Conservation (phyloP, 208 protist species). For the Leishmania turanica region DNA sequence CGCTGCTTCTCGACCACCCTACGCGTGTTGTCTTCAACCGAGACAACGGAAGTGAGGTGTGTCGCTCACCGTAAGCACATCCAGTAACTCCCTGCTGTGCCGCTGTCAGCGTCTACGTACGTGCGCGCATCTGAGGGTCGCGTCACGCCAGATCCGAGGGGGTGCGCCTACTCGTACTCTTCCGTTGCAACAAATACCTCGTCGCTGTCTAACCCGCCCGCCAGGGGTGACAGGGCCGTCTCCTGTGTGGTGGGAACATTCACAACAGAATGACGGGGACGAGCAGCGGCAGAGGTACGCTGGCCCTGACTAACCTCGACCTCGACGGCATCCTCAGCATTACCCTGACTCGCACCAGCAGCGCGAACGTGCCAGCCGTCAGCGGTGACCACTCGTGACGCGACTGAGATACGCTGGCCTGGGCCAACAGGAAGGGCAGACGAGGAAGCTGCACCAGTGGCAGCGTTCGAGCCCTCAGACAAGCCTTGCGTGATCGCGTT, state of each 20-base stretch:
- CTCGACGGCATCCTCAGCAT: slow-evolving; percentile 24
- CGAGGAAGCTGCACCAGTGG: neutral
- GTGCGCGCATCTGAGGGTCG: neutral
- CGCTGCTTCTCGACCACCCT: neutral
- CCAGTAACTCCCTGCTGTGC: neutral
- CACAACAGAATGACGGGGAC: slow-evolving; percentile 32
- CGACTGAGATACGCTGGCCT: slow-evolving; percentile 36
- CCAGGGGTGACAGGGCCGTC: slow-evolving; percentile 41
- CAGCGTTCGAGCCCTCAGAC: neutral
- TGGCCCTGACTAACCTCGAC: slow-evolving; percentile 18
- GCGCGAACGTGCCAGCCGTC: slow-evolving; percentile 76
- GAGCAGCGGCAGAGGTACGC: neutral
- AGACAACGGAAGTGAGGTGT: neutral
- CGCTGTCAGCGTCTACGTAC: neutral
- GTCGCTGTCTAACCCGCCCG: slow-evolving; percentile 45
- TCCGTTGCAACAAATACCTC: slow-evolving; percentile 86
- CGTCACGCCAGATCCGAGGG: neutral
- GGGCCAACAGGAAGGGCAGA: neutral
- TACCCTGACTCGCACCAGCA: slow-evolving; percentile 9
- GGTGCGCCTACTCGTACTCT: slow-evolving; percentile 63
- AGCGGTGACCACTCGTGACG: slow-evolving; percentile 51
- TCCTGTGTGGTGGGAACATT: slow-evolving; percentile 64
- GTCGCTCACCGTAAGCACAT: neutral
- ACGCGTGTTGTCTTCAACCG: neutral
- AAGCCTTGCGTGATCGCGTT: slow-evolving; percentile 42